Conservation (phyloP, 148 eudicot species). For the Rhododendron griersonianum region DNA sequence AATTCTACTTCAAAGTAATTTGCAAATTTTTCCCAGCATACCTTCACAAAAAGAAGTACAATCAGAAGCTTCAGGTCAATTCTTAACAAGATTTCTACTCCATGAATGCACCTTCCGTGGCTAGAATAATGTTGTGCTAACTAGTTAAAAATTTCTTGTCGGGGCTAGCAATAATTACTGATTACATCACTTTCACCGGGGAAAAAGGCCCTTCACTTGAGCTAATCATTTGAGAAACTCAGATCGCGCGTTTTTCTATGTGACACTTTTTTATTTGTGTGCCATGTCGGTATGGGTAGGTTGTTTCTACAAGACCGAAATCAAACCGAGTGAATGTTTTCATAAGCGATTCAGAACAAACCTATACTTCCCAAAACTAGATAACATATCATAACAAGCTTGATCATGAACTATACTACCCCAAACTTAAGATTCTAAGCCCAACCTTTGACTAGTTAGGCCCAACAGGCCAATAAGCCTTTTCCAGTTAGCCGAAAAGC, state of each 20-base stretch:
- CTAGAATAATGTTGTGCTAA: not conserved
- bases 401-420: not conserved
- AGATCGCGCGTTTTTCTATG: no score
- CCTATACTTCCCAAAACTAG: not conserved
- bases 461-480: not conserved
- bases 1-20: constrained; percentile 16
- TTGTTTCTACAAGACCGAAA: not conserved
- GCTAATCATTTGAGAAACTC: not conserved
- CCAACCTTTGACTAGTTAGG: not conserved
- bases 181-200: not conserved
- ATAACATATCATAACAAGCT: not conserved
- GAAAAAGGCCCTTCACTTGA: not conserved
- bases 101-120: not conserved
- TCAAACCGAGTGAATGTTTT: not conserved
- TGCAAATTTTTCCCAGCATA: constrained; percentile 20
- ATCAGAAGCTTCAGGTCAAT: not conserved
- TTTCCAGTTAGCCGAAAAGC: not conserved
- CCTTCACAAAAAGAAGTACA: not conserved
- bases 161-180: not conserved
- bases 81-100: not conserved
- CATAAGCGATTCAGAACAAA: not conserved
- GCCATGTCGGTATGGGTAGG: not conserved
- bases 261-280: not conserved
- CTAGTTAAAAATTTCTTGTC: not conserved
- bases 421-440: not conserved